These are phyloP conservation scores for Kazachstania sp. DNA, from an alignment of 1,139 yeast species.

Conservation along the genomic window DNA sequence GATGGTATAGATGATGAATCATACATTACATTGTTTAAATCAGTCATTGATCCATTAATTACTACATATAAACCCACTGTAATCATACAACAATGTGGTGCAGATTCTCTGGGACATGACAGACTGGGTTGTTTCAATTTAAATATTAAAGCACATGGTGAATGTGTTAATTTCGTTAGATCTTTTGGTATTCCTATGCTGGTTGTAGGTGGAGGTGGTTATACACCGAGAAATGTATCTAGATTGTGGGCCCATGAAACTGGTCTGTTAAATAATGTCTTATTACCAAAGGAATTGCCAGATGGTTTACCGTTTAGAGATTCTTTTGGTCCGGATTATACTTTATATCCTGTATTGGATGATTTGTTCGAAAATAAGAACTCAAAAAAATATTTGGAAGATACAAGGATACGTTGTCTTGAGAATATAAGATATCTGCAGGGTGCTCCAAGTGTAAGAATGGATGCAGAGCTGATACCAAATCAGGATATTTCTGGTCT, in stretches of 20 bases:
- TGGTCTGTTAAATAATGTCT: slow-evolving; percentile 70
- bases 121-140: slow-evolving; percentile 88
- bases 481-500: slow-evolving; percentile 57
- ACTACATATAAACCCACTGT: slow-evolving; percentile 82
- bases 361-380: slow-evolving; percentile 87
- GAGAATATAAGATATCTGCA: slow-evolving; percentile 77
- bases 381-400: slow-evolving; percentile 73
- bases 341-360: slow-evolving; percentile 81
- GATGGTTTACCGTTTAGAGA: slow-evolving; percentile 70
- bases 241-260: slow-evolving; percentile 95
- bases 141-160: slow-evolving; percentile 88
- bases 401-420: slow-evolving; percentile 62
- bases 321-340: slow-evolving; percentile 88
- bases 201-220: slow-evolving; percentile 96
- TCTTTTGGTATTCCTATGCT: slow-evolving; percentile 82
- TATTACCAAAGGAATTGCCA: slow-evolving; percentile 69
- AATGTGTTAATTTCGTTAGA: slow-evolving; percentile 80
- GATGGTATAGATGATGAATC: slow-evolving; percentile 96
- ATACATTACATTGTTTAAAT: slow-evolving; percentile 66
- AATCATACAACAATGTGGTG: slow-evolving; percentile 94
- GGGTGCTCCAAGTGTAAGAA: slow-evolving; percentile 91
- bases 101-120: slow-evolving; percentile 91
- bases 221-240: slow-evolving; percentile 91
- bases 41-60: slow-evolving; percentile 80
- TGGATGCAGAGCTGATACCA: slow-evolving; percentile 77